Evolutionary conservation across 805 yeast species (phyloP).

Genomic region (Wickerhamomyces rabaulensis): DNA sequence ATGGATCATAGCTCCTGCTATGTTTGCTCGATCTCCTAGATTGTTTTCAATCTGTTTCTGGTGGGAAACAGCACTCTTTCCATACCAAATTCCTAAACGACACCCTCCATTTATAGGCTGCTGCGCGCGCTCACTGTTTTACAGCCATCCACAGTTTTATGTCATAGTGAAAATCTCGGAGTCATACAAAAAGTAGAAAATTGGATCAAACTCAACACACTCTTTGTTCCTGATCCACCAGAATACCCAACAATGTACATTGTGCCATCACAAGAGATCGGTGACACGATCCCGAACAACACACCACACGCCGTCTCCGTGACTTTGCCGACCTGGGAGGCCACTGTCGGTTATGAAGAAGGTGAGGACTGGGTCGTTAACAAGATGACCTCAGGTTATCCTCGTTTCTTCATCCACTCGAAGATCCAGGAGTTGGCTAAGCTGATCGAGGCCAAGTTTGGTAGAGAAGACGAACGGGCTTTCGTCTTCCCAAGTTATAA

Average conservation of each 20-base stretch:
- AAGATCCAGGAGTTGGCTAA: conserved; percentile 52
- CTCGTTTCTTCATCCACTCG: conserved; percentile 71
- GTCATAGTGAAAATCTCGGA: not conserved
- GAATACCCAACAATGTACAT: not conserved
- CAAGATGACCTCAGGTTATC: conserved; percentile 84
- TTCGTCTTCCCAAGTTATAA: conserved; percentile 73
- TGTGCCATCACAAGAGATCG: conserved; percentile 39
- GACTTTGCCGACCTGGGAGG: conserved; percentile 92
- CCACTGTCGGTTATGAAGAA: conserved; percentile 88
- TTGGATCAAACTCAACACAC: no score
- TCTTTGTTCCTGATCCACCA: not conserved
- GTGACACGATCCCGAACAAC: conserved; percentile 84
- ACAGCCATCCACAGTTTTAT: no score
- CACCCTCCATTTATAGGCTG: no score
- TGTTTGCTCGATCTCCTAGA: no score
- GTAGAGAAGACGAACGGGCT: conserved; percentile 70
- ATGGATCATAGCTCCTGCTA: no score
- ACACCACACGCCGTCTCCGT: conserved; percentile 94
- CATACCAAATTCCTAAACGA: no score
- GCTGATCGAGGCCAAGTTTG: conserved; percentile 61
- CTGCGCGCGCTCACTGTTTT: no score
- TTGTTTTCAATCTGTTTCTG: no score
- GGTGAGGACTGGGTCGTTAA: conserved; percentile 77
- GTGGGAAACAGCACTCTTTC: no score
- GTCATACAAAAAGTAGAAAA: not conserved